Base-by-base conservation (phyloP, 2,329 filamentous ascomycete species). In the Massarina eburnea region DNA sequence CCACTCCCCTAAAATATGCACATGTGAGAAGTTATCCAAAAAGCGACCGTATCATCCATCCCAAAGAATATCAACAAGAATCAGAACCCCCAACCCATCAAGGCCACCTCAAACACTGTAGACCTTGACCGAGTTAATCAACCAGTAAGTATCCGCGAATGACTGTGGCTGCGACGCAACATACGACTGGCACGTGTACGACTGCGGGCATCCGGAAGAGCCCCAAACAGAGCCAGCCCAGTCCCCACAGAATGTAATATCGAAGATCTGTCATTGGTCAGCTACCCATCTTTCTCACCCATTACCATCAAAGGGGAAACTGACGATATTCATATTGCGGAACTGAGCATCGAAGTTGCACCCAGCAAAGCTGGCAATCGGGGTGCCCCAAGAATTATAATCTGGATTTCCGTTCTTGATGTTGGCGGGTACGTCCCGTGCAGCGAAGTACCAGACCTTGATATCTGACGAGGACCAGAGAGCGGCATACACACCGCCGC, bases 191-290 rank as follows among this genome's bases (percentile, higher is more conserved):
- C 70, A 72, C 41, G 62, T 68, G 43, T 68, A 67, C 2, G 55
- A 43, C 29, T 49, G 30, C 9, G 66, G 53, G 44, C 70, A 71
- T 12, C 54, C 48, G 8, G 55, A 59, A 4, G 56, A 58, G 8
- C 59, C 57, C 68, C 69, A 80, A 2, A 75, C 71, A 14, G 60
- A 55, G 10, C 78, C 78, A 7, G 79, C 78, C 78, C 79, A 81
- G 42, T 78, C 75, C 26, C 79, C 79, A 49, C 78, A 81, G 62
- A 81, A 80, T 1, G 76, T 77, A 2, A 72, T 76, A 52, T 80
- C 75, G 45, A 81, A 74, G 18, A 78, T 62, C 55, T 64, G 34
- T 5, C 26, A 6, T 12, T 24, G 14, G 14, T 26, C 15, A 41
- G 26, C 4, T 39, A 8, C 9, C 8, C 2, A 12, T 6, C 27